Percentiles rank a stretch among this genome's conserved stretches.
Evolutionary conservation across 495 filamentous ascomycete species (phyloP).

Genomic region (Aspergillus avenaceus): DNA sequence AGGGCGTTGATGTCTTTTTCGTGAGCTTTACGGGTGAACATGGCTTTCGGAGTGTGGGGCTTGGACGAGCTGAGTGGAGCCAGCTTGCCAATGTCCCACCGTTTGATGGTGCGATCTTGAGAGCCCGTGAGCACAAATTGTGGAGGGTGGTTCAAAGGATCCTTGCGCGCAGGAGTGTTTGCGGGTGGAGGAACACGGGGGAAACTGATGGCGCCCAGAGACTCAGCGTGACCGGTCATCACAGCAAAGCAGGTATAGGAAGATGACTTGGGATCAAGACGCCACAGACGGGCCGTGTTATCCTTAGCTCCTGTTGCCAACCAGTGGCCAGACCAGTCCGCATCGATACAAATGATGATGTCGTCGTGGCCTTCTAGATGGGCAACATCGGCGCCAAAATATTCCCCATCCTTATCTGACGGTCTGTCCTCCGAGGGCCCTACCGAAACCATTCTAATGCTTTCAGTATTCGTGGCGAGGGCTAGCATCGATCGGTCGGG

Average conservation of each 20-base stretch:
- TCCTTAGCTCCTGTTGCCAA: slow-evolving; percentile 95
- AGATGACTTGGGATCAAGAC: slow-evolving; percentile 69
- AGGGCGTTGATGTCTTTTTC: slow-evolving; percentile 99
- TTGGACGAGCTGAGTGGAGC: slow-evolving; percentile 33
- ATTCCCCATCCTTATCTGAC: slow-evolving; percentile 37
- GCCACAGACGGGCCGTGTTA: slow-evolving; percentile 89
- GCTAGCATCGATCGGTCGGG: slow-evolving; percentile 76
- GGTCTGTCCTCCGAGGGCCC: slow-evolving; percentile 35
- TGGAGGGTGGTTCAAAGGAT: slow-evolving; percentile 76
- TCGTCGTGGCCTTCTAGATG: slow-evolving; percentile 86
- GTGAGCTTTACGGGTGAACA: slow-evolving; percentile 88
- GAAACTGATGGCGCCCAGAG: slow-evolving; percentile 85
- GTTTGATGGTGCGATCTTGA: slow-evolving; percentile 91
- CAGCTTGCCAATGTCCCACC: slow-evolving; percentile 66
- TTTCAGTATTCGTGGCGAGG: slow-evolving; percentile 91
- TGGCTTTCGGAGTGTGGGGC: slow-evolving; percentile 47
- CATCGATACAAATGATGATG: slow-evolving; percentile 90
- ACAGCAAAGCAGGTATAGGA: slow-evolving; percentile 75
- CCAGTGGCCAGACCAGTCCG: slow-evolving; percentile 96
- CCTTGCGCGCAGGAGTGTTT: slow-evolving; percentile 56
- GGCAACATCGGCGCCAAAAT: slow-evolving; percentile 85
- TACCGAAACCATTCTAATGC: slow-evolving; percentile 77
- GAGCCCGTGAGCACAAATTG: slow-evolving; percentile 84
- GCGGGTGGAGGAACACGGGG: slow-evolving; percentile 61
- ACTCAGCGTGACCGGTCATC: slow-evolving; percentile 90